Base-by-base conservation (phyloP, 371 early-diverging fungal species). In the Apophysomyces variabilis region DNA sequence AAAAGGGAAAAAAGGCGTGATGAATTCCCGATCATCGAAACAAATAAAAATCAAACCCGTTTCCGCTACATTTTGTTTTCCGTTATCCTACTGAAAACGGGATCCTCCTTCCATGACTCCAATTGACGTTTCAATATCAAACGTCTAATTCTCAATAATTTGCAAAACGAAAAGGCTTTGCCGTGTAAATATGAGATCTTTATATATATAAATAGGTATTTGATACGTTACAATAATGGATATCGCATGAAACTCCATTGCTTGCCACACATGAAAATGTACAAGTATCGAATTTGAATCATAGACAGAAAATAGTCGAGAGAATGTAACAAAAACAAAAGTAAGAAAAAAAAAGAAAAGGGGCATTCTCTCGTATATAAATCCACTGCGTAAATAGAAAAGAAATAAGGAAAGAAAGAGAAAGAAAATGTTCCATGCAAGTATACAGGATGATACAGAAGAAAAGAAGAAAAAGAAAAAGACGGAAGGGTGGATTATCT, bases 161-260 rank as follows among this genome's bases (percentile, higher is more conserved):
- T 26, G 32, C 3, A 26, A 26, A 26, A 26, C 3, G 3, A 26
- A 26, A 26, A 26, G 32, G 32, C 3, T 26, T 26, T 26, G 32
- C 3, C 32, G 1, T 50, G 21, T 50, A 50, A 47, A 47, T 47
- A 47, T 47, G 16, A 50, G 21, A 26, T 50, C 54, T 50, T 50
- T 50, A 50, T 50, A 26, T 50, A 50, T 18, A 18, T 50, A 21
- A 26, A 26, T 50, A 50, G 16, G 32, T 26, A 26, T 50, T 50
- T 50, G 54, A 50, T 50, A 50, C 54, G 54, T 50, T 50, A 50
- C 54, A 50, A 50, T 50, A 50, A 50, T 50, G 54, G 54, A 50
- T 50, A 50, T 50, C 13, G 46, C 16, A 21, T 18, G 21, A n/a
- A 18, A 21, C 41, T 50, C 54, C 54, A 50, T 50, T 50, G 54